These are phyloP conservation scores for Aspergillus fructus DNA, from an alignment of 2,329 filamentous ascomycete genomes.

Conservation along the genomic window DNA sequence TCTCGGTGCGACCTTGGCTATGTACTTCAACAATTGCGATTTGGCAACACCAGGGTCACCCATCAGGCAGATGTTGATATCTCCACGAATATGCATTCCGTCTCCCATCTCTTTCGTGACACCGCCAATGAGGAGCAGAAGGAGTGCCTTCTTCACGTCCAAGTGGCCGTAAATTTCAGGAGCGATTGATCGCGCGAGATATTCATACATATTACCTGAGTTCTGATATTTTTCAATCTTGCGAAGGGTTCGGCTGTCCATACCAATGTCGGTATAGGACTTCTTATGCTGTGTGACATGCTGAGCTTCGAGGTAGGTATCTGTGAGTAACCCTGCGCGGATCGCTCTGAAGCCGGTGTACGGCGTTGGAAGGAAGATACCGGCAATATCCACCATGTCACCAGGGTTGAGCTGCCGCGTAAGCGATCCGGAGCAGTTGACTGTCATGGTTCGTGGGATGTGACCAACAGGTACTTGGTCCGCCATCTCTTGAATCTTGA, in stretches of 20 bases:
- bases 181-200: slow-evolving; percentile 91
- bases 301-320: slow-evolving; percentile 95
- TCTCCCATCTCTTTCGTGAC: slow-evolving; percentile 96
- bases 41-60: slow-evolving; percentile 99
- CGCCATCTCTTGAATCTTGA: slow-evolving; percentile 99
- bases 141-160: slow-evolving; percentile 95
- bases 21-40: slow-evolving; percentile 96
- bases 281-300: slow-evolving; percentile 96
- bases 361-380: slow-evolving; percentile 93
- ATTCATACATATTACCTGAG: slow-evolving; percentile 91
- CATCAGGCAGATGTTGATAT: slow-evolving; percentile 99
- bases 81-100: slow-evolving; percentile 97
- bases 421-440: slow-evolving; percentile 84
- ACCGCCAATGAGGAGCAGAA: slow-evolving; percentile 93
- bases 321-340: slow-evolving; percentile 89
- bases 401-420: slow-evolving; percentile 88
- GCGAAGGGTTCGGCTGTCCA: slow-evolving; percentile 75
- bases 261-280: slow-evolving; percentile 86
- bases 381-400: slow-evolving; percentile 89
- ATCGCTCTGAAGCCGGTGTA: slow-evolving; percentile 99
- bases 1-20: slow-evolving; percentile 93
- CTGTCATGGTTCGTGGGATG: slow-evolving; percentile 85
- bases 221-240: slow-evolving; percentile 83
- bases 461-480: slow-evolving; percentile 98
- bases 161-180: slow-evolving; percentile 96